Percentiles rank a stretch among this genome's conserved stretches.
These are phyloP conservation scores for Earliella scabrosa DNA, from an alignment of 1,284 basidiomycete species.

Conservation along the genomic window DNA sequence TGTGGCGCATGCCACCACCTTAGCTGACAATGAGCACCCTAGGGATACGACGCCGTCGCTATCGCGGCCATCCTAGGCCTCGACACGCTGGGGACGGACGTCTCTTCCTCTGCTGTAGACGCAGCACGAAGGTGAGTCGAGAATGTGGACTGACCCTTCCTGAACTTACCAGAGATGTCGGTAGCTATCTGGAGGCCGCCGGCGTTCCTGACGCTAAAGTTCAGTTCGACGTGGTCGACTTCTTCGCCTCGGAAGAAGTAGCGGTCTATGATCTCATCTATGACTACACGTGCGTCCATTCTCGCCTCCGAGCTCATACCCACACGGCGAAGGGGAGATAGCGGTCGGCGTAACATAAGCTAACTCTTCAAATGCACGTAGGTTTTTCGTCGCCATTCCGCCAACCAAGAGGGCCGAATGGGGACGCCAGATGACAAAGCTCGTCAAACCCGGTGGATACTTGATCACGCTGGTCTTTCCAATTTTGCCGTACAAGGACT, in stretches of 20 bases:
- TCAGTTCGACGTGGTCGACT: slow-evolving; percentile 51
- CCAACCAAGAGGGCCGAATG: slow-evolving; percentile 57
- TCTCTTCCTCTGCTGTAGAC: slow-evolving; percentile 57
- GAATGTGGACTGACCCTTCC: no score
- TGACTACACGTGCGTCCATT: slow-evolving; percentile 61
- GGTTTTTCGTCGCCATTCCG: slow-evolving; percentile 69
- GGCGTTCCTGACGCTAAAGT: slow-evolving; percentile 28
- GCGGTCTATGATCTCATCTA: slow-evolving; percentile 57
- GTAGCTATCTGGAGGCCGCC: slow-evolving; percentile 4
- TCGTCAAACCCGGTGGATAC: slow-evolving; percentile 62
- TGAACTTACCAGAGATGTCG: no score
- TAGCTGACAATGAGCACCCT: neutral
- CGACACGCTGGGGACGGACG: slow-evolving; percentile 57
- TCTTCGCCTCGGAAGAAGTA: slow-evolving; percentile 44
- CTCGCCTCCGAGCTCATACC: no score
- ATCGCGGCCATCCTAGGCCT: slow-evolving; percentile 54
- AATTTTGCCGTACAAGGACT: slow-evolving; percentile 51
- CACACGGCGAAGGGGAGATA: no score
- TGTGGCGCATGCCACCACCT: neutral
- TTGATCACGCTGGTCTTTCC: slow-evolving; percentile 65
- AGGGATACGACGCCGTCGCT: slow-evolving; percentile 65
- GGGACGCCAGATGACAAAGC: slow-evolving; percentile 57
- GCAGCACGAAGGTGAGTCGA: slow-evolving; percentile 50
- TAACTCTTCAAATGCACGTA: no score
- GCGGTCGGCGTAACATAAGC: slow-evolving; percentile 45